Evolutionary conservation across 306 rosid species (phyloP), one percentile per base, ranked within the genome.

Genomic region (Malus orientalis): DNA sequence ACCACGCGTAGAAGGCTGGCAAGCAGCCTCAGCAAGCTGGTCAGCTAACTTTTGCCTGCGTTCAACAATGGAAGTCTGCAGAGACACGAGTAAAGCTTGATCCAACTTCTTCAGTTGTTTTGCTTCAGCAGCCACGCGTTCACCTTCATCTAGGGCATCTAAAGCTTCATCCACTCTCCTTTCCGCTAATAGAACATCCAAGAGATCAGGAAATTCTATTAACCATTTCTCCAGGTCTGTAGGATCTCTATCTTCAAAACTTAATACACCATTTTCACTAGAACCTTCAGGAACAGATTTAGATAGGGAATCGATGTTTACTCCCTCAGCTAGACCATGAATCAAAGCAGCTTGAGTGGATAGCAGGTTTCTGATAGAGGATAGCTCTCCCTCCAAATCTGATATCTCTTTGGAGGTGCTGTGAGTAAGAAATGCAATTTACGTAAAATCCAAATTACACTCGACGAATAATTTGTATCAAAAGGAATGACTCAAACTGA

Each of bases 391-490:
- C 61, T 93, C 99, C 69, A 96, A 83, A 83, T 96, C 99, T 4
- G 99, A 96, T 83, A 96, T 93, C 85, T 96, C 99, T 83, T 93
- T 96, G 32, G 99, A 96, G 69, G 99, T 96, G 78, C 99, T 96
- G 91, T 33, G 67, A 81, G 80, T 11, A 78, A 87, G 77, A 82
- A 83, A 76, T 51, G 78, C 66, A 88, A 45, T 71, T 85, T 70
- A 64, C 74, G 71, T 69, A 70, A 69, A 67, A 61, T 45, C 36
- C 25, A 44, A 53, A 76, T 40, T 54, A 74, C 10, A 8, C 54
- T 38, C 36, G 4, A 19, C 20, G 11, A 23, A 27, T 15, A 42
- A 15, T 20, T 13, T 32, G 10, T 58, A 55, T 66, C 62, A 66
- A 57, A 79, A 27, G 55, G 10, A 74, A n/a, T 8, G 53, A 20